phyloP scores from a whole-genome alignment of 2,329 filamentous ascomycete species.

The Botrytis fragariae region DNA sequence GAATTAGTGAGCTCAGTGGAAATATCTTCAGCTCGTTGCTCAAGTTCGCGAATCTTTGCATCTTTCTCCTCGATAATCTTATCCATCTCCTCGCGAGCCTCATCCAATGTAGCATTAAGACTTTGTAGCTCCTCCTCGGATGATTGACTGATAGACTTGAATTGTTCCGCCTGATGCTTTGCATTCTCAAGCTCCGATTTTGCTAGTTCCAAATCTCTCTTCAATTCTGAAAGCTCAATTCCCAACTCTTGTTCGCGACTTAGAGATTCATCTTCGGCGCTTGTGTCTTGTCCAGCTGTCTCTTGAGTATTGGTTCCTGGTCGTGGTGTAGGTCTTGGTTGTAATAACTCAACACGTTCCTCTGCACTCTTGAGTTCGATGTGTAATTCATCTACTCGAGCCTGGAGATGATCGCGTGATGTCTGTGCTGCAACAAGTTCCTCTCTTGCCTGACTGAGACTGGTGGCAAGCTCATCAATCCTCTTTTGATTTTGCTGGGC shows the following conservation, averaged over 20 bases:
- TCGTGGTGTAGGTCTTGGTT: conserved; percentile 71
- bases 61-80: conserved; percentile 73
- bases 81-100: conserved; percentile 87
- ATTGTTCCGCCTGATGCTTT: conserved; percentile 79
- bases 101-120: conserved; percentile 75
- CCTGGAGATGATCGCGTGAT: conserved; percentile 82
- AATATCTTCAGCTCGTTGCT: conserved; percentile 80
- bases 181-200: conserved; percentile 78
- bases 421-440: conserved; percentile 86
- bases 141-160: conserved; percentile 81
- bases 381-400: conserved; percentile 81
- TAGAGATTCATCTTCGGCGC: conserved; percentile 55
- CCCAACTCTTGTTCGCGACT: conserved; percentile 75
- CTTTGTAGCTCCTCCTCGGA: conserved; percentile 85
- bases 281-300: conserved; percentile 42
- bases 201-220: conserved; percentile 79
- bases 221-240: conserved; percentile 80
- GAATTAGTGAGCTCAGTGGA: conserved; percentile 76
- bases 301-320: conserved; percentile 46
- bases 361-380: conserved; percentile 87
- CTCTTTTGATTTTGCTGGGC: conserved; percentile 83
- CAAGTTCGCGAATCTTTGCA: conserved; percentile 72
- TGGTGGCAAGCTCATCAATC: conserved; percentile 86
- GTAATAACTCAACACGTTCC: conserved; percentile 78
- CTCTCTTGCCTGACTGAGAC: conserved; percentile 76